A percentile compares a stretch with the other conserved stretches of the same genome.
Conservation (phyloP, 805 yeast genomes). For the Lipomyces kockii region DNA sequence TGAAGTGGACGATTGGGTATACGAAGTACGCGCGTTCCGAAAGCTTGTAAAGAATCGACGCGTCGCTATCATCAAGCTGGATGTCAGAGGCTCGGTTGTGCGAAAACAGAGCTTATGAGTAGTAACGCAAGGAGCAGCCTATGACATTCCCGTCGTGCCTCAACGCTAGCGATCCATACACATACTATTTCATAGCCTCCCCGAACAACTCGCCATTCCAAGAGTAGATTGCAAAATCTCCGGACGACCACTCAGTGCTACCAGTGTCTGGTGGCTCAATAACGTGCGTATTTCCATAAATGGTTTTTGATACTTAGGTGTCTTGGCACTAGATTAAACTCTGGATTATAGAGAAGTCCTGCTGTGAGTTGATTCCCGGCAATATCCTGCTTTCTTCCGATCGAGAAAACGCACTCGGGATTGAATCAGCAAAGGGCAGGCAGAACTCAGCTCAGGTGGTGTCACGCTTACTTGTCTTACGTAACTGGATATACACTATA, state of each 20-base stretch:
- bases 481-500: too few species aligned
- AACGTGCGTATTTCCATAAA: conserved; percentile 56
- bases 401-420: conserved; percentile 48
- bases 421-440: background rate
- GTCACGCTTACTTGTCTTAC: too few species aligned
- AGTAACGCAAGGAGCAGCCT: conserved; percentile 57
- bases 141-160: conserved; percentile 59
- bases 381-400: conserved; percentile 48
- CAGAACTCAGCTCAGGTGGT: too few species aligned
- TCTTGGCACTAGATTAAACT: conserved; percentile 52
- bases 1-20: conserved; percentile 59
- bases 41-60: conserved; percentile 57
- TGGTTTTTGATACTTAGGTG: conserved; percentile 43
- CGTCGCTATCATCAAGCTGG: conserved; percentile 56
- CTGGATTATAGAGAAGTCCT: conserved; percentile 56
- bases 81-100: conserved; percentile 60
- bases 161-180: conserved; percentile 60
- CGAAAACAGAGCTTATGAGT: conserved; percentile 53
- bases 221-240: conserved; percentile 57
- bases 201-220: conserved; percentile 59
- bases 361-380: conserved; percentile 50
- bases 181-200: conserved; percentile 56
- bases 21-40: conserved; percentile 57
- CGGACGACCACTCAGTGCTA: conserved; percentile 51
- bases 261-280: conserved; percentile 56